Evolutionary conservation across 768 basidiomycete genomes (phyloP).

Genomic region (Mycena haematopus): DNA sequence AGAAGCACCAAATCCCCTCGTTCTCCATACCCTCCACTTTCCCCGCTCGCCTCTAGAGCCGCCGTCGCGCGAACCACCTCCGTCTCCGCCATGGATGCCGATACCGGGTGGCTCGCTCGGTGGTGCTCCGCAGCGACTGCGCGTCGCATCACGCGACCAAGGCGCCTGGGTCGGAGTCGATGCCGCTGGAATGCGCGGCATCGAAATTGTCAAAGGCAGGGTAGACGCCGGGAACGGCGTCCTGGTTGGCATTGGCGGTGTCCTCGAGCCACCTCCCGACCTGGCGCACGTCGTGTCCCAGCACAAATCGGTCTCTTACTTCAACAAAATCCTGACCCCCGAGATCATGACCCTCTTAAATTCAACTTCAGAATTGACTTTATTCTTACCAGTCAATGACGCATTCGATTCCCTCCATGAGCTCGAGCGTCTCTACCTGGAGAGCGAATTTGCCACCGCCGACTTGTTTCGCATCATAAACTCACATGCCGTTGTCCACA

Average conservation of each 20-base stretch:
- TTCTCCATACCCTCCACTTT: conserved; percentile 71
- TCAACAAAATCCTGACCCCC: conserved; percentile 72
- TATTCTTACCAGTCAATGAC: conserved; percentile 87
- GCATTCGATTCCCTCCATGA: conserved; percentile 83
- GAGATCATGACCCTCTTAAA: conserved; percentile 65
- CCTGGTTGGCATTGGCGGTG: conserved; percentile 73
- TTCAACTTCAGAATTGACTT: conserved; percentile 73
- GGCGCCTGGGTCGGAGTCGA: conserved; percentile 73
- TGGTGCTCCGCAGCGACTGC: conserved; percentile 79
- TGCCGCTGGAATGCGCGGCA: conserved; percentile 79
- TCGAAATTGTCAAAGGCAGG: conserved; percentile 61
- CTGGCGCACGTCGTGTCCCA: conserved; percentile 73
- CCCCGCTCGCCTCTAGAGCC: conserved; percentile 65
- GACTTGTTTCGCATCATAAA: conserved; percentile 81
- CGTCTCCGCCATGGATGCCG: conserved; percentile 86
- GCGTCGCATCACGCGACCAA: conserved; percentile 59
- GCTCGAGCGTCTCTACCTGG: conserved; percentile 86
- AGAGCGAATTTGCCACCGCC: conserved; percentile 84
- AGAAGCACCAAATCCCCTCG: conserved; percentile 44
- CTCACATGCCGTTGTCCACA: conserved; percentile 71
- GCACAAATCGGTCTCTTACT: conserved; percentile 71
- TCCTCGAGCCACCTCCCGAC: conserved; percentile 77
- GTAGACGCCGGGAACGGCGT: conserved; percentile 76
- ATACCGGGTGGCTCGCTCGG: conserved; percentile 82
- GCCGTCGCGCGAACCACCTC: conserved; percentile 73